Evolutionary conservation across 257 asterid genomes (phyloP).

Genomic region (Scutellaria minor): DNA sequence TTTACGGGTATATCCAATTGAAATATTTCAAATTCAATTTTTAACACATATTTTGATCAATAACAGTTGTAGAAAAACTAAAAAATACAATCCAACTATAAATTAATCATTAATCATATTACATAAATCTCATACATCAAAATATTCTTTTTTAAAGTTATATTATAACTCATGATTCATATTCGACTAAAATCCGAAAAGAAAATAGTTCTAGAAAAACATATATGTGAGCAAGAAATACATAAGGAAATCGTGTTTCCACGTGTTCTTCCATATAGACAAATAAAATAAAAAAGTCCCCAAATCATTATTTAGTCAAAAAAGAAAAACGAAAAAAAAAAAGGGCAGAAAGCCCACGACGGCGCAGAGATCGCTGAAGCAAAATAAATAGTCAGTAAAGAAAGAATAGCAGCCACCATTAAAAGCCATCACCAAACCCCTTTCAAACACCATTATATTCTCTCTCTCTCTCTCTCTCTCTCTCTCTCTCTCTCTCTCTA

Average conservation of each 20-base stretch:
- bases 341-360: background rate
- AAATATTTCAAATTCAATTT: too few relatives aligned
- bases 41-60: too few relatives aligned
- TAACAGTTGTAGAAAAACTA: too few relatives aligned
- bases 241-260: background rate
- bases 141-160: too few relatives aligned
- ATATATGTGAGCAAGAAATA: too few relatives aligned
- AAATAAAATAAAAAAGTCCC: background rate
- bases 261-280: slow-evolving; percentile 2
- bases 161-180: too few relatives aligned
- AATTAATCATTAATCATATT: too few relatives aligned
- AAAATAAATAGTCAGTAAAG: slow-evolving; percentile 22
- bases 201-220: too few relatives aligned
- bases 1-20: too few relatives aligned
- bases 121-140: too few relatives aligned
- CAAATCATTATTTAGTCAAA: background rate
- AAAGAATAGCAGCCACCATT: background rate
- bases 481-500: slow-evolving; percentile 27
- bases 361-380: background rate
- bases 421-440: slow-evolving; percentile 25
- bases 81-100: too few relatives aligned
- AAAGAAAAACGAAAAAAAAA: background rate
- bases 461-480: background rate
- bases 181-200: too few relatives aligned
- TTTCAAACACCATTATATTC: background rate